Evolutionary conservation across 2,329 filamentous ascomycete species (phyloP).

Genomic region (Pseudogymnoascus sp.): DNA sequence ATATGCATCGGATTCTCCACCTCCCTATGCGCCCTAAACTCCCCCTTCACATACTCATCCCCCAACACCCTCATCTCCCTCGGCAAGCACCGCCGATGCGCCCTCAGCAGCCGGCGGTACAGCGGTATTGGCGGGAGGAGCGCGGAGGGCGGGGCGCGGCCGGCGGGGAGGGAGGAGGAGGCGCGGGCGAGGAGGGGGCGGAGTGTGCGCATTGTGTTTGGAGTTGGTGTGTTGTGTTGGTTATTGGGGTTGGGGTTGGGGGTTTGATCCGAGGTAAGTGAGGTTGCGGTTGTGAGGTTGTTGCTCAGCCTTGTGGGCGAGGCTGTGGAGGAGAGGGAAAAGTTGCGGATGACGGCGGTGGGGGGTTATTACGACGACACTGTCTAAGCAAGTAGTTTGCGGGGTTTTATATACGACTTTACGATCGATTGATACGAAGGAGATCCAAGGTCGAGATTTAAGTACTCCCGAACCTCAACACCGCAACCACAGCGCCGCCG

Average conservation of each 20-base stretch:
- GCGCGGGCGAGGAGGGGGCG: not conserved
- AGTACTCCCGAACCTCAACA: not conserved
- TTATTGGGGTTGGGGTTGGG: not conserved
- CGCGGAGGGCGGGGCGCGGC: conserved; percentile 41
- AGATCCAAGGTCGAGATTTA: not conserved
- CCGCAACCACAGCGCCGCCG: not conserved
- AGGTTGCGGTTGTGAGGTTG: not conserved
- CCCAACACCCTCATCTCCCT: conserved; percentile 71
- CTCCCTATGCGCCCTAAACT: conserved; percentile 76
- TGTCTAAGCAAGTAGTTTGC: not conserved
- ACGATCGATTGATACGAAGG: not conserved
- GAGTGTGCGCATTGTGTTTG: not conserved
- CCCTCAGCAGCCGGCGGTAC: conserved; percentile 78
- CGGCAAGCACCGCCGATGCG: conserved; percentile 72
- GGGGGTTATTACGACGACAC: not conserved
- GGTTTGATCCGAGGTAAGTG: not conserved
- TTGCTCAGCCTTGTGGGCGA: too few species aligned
- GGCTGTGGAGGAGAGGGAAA: too few species aligned
- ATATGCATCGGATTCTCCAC: conserved; percentile 90
- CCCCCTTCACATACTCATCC: conserved; percentile 86
- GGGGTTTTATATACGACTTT: not conserved
- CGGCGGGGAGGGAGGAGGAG: not conserved
- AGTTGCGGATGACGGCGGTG: too few species aligned
- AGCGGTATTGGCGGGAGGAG: conserved; percentile 81
- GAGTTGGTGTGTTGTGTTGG: not conserved